Conservation (phyloP, 768 basidiomycete species). For the Nidula microcarpa region DNA sequence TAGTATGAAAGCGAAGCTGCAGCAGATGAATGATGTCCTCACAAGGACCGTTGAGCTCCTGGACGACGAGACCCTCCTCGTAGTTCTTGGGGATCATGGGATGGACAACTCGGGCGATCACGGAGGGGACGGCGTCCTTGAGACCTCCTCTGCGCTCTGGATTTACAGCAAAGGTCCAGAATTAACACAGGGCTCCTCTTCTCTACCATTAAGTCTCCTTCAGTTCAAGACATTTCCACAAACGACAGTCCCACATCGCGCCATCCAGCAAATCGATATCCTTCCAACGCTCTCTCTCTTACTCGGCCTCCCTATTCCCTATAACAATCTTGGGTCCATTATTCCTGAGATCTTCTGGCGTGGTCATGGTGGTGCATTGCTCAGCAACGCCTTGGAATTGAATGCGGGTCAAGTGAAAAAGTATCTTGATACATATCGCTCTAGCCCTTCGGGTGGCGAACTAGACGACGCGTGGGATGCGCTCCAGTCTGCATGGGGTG, state of each 20-base stretch:
- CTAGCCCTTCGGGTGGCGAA: constrained; percentile 66
- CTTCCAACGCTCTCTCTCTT: constrained; percentile 86
- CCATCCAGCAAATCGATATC: constrained; percentile 90
- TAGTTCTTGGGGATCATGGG: constrained; percentile 94
- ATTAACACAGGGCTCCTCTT: constrained; percentile 30
- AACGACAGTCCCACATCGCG: constrained; percentile 49
- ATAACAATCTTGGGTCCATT: constrained; percentile 88
- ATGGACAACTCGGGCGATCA: constrained; percentile 96
- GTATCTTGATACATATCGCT: constrained; percentile 77
- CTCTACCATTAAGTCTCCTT: constrained; percentile 49
- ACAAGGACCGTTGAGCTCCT: constrained; percentile 65
- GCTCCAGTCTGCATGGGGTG: constrained; percentile 47
- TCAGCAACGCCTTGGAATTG: constrained; percentile 59
- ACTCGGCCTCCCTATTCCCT: constrained; percentile 91
- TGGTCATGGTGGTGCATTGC: constrained; percentile 27
- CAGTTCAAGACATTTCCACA: constrained; percentile 59
- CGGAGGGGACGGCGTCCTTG: constrained; percentile 84
- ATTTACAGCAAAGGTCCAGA: constrained; percentile 78
- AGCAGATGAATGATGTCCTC: constrained; percentile 85
- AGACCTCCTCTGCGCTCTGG: constrained; percentile 88
- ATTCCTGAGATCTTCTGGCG: constrained; percentile 90
- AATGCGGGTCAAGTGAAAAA: constrained; percentile 74
- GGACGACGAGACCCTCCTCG: constrained; percentile 86
- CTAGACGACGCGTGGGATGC: constrained; percentile 61
- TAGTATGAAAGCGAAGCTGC: constrained; percentile 80